A percentile compares a stretch with the other conserved stretches of the same genome.
Conservation (phyloP, 164 flowering plant genomes). For the Liriodendron chinense region DNA sequence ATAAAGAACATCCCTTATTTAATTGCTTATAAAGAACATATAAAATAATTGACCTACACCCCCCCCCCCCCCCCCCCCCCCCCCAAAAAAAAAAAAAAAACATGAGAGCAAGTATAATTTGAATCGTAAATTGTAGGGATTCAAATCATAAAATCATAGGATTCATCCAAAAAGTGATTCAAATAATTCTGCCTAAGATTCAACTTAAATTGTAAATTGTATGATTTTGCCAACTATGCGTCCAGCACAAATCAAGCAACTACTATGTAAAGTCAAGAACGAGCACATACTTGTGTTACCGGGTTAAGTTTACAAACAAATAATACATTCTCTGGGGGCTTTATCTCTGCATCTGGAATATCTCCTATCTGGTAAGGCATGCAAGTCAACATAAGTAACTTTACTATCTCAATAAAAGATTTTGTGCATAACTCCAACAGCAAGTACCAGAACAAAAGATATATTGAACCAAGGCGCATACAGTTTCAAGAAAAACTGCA, state of each 20-base stretch:
- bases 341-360: slow-evolving; percentile 94
- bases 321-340: slow-evolving; percentile 91
- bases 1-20: too few relatives aligned
- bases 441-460: not conserved
- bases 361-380: slow-evolving; percentile 72
- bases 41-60: too few relatives aligned
- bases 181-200: not conserved
- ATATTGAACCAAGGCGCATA: slow-evolving; percentile 34
- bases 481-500: slow-evolving; percentile 92
- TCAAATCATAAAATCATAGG: not conserved
- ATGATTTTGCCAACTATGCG: not conserved
- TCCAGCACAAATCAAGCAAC: not conserved
- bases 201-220: not conserved
- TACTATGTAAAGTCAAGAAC: not conserved
- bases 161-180: not conserved
- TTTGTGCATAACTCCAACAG: not conserved
- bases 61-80: too few relatives aligned
- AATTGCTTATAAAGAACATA: too few relatives aligned
- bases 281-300: slow-evolving; percentile 79
- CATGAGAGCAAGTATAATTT: not conserved
- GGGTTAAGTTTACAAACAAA: slow-evolving; percentile 97
- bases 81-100: too few relatives aligned
- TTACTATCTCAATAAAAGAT: not conserved
- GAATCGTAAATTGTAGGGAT: not conserved
- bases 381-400: slow-evolving; percentile 8